Conservation (phyloP, 2,329 filamentous ascomycete genomes). For the Colletotrichum sp. region DNA sequence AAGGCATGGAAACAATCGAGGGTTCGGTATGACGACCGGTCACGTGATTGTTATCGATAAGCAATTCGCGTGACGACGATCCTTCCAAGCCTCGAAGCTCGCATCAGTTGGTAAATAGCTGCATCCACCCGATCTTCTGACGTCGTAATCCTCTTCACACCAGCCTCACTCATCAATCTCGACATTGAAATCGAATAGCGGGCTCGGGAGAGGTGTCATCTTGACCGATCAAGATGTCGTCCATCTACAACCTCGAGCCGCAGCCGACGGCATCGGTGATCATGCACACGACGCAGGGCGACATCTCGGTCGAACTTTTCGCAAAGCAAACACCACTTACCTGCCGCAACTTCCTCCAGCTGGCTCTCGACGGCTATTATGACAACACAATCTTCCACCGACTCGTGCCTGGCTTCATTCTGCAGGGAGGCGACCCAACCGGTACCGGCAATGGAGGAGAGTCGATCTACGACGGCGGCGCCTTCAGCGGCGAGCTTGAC, state of each 20-base stretch:
- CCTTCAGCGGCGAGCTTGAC: conserved; percentile 74
- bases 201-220: not conserved
- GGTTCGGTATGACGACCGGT: not conserved
- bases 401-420: conserved; percentile 86
- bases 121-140: not conserved
- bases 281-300: conserved; percentile 87
- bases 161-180: not conserved
- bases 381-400: conserved; percentile 93
- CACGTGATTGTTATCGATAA: conserved; percentile 21
- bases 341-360: conserved; percentile 93
- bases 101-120: not conserved
- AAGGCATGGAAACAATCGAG: not conserved
- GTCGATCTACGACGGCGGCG: conserved; percentile 87
- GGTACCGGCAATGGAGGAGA: conserved; percentile 91
- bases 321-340: conserved; percentile 92
- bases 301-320: conserved; percentile 91
- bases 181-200: no score
- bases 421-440: conserved; percentile 94
- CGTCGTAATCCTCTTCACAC: not conserved
- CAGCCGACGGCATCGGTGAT: conserved; percentile 92
- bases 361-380: conserved; percentile 95
- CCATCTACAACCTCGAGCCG: conserved; percentile 92
- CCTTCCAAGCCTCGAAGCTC: not conserved
- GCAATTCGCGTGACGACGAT: not conserved
- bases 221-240: conserved; percentile 67